Evolutionary conservation across 352 stramenopile species (phyloP).

Genomic region (Globisporangium heterothallicum): DNA sequence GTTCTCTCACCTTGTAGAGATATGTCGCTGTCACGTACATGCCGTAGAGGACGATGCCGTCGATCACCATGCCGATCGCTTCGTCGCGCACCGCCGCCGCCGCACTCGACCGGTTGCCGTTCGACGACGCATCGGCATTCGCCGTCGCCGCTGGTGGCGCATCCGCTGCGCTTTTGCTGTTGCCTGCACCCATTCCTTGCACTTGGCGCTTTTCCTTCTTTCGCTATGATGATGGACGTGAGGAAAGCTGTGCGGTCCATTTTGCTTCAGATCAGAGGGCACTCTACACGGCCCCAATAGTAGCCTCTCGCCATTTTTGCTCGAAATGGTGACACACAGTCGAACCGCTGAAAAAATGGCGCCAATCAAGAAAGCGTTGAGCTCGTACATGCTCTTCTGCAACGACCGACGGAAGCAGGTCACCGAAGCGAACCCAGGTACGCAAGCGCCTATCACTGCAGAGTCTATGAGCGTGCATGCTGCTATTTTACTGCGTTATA

Average conservation of each 20-base stretch:
- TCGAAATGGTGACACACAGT: background rate
- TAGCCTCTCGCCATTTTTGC: slow-evolving; percentile 3
- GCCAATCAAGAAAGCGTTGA: slow-evolving; percentile 80
- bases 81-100: slow-evolving; percentile 38
- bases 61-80: slow-evolving; percentile 65
- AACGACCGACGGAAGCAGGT: slow-evolving; percentile 71
- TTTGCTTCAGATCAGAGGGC: too few species aligned
- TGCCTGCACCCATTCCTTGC: slow-evolving; percentile 39
- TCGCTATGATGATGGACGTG: too few species aligned
- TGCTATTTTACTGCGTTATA: background rate
- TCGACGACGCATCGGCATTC: slow-evolving; percentile 2
- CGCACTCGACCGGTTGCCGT: slow-evolving; percentile 23
- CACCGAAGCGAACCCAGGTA: slow-evolving; percentile 50
- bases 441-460: background rate
- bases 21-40: slow-evolving; percentile 82
- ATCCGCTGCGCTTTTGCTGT: slow-evolving; percentile 47
- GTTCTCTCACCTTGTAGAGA: slow-evolving; percentile 56
- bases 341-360: slow-evolving; percentile 23
- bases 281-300: slow-evolving; percentile 4
- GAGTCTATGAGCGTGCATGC: too few species aligned
- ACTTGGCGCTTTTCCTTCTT: background rate
- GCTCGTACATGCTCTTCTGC: slow-evolving; percentile 83
- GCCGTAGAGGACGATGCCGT: slow-evolving; percentile 77
- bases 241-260: too few species aligned
- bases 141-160: background rate